These are phyloP conservation scores for Spiraea crenata DNA, from an alignment of 331 rosid species.

Conservation along the genomic window DNA sequence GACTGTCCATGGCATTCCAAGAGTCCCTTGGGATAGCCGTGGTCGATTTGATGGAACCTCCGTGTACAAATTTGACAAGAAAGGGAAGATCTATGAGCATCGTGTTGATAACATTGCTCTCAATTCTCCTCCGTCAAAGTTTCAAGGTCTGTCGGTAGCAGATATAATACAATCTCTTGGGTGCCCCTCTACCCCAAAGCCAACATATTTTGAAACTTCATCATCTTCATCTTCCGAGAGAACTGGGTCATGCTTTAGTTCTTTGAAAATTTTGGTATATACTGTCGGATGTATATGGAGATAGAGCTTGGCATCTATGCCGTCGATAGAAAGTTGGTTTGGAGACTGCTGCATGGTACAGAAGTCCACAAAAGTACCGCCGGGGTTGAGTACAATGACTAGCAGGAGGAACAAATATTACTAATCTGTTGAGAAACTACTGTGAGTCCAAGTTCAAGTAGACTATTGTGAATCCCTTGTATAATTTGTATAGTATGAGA, in stretches of 20 bases:
- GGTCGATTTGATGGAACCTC: conserved; percentile 89
- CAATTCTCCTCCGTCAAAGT: conserved; percentile 69
- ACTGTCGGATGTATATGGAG: conserved; percentile 19
- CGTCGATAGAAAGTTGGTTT: background rate
- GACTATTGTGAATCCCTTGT: conserved; percentile 17
- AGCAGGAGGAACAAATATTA: background rate
- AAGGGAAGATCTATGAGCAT: conserved; percentile 83
- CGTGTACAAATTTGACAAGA: conserved; percentile 73
- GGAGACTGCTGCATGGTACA: background rate
- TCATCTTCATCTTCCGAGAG: conserved; percentile 35
- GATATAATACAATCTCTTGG: conserved; percentile 63
- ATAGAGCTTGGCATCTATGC: background rate
- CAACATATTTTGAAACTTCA: conserved; percentile 67
- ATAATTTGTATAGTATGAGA: conserved; percentile 22
- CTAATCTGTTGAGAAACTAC: conserved; percentile 8
- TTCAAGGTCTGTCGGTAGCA: conserved; percentile 50
- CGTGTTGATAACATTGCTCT: conserved; percentile 62
- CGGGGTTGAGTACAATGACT: background rate
- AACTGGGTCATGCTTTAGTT: conserved; percentile 13
- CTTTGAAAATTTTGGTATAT: conserved; percentile 44
- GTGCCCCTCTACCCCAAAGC: conserved; percentile 70
- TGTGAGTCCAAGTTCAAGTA: background rate
- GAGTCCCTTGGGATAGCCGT: conserved; percentile 79
- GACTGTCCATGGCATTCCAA: conserved; percentile 77
- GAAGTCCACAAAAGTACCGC: background rate